Evolutionary conservation across 371 early-diverging fungal species (phyloP).

Genomic region (Catenaria anguillulae): DNA sequence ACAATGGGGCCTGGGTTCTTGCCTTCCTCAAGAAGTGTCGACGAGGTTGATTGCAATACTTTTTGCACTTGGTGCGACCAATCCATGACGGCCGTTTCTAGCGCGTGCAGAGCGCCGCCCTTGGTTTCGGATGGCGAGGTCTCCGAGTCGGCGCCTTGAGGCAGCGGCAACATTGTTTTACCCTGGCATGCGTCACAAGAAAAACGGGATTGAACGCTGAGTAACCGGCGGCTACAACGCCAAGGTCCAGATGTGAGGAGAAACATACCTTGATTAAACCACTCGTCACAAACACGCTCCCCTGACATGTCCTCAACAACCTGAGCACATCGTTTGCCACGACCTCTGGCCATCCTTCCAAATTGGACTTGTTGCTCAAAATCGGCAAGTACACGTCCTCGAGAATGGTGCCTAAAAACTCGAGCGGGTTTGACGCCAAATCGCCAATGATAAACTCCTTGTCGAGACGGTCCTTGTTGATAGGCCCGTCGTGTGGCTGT

Average conservation of each 20-base stretch:
- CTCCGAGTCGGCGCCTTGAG: constrained; percentile 26
- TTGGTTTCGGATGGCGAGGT: constrained; percentile 16
- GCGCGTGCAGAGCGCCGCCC: constrained; percentile 32
- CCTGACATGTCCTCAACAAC: constrained; percentile 35
- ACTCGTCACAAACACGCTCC: constrained; percentile 38
- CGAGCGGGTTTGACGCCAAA: constrained; percentile 31
- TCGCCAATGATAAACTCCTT: constrained; percentile 34
- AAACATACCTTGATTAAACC: constrained; percentile 34
- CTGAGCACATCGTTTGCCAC: constrained; percentile 39
- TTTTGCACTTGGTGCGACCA: constrained; percentile 45
- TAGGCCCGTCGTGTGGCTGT: background rate
- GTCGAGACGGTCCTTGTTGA: constrained; percentile 23
- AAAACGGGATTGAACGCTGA: background rate
- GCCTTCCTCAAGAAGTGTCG: constrained; percentile 35
- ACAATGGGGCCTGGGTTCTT: constrained; percentile 41
- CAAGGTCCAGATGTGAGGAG: too few relatives aligned
- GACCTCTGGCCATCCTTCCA: constrained; percentile 44
- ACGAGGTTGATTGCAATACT: constrained; percentile 32
- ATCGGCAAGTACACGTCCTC: constrained; percentile 42
- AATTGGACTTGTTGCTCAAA: constrained; percentile 34
- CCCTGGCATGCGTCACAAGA: constrained; percentile 18
- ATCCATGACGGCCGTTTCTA: constrained; percentile 43
- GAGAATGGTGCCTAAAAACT: constrained; percentile 28
- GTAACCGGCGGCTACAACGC: too few relatives aligned
- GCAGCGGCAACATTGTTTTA: constrained; percentile 41